These are phyloP conservation scores for Syzygium aromaticum DNA, from an alignment of 345 rosid species.

Conservation along the genomic window DNA sequence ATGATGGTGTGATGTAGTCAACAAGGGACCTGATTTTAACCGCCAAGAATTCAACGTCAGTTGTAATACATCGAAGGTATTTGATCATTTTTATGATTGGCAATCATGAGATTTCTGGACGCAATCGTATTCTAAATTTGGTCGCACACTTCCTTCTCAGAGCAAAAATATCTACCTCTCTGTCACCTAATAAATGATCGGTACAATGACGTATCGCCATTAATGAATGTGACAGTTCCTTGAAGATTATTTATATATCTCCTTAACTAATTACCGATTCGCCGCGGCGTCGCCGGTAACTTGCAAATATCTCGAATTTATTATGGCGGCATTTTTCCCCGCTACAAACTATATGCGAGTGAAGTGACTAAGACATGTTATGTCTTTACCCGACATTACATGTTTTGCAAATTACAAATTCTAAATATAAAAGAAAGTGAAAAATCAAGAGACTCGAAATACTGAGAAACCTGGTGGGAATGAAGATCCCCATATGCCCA, in stretches of 20 bases:
- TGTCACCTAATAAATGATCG: neutral
- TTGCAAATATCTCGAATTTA: neutral
- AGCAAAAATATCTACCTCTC: neutral
- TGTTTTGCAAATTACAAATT: neutral
- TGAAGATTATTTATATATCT: neutral
- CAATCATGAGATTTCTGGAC: neutral
- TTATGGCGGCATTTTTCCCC: neutral
- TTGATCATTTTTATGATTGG: neutral
- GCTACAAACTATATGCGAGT: neutral
- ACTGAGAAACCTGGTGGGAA: neutral
- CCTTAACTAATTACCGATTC: neutral
- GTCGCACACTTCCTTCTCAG: neutral
- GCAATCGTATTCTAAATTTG: neutral
- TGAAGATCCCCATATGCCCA: neutral
- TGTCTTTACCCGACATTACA: neutral
- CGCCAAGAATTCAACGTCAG: neutral
- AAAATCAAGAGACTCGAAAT: neutral
- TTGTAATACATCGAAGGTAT: neutral
- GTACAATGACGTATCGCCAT: rapidly evolving
- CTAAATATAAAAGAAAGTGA: neutral
- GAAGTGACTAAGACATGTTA: neutral
- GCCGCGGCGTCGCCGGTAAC: rapidly evolving
- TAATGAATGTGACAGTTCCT: neutral
- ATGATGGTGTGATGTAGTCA: too few relatives aligned
- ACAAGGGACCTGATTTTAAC: neutral